phyloP scores from a whole-genome alignment of 176 grass and related monocot species.

The Avena insularis region DNA sequence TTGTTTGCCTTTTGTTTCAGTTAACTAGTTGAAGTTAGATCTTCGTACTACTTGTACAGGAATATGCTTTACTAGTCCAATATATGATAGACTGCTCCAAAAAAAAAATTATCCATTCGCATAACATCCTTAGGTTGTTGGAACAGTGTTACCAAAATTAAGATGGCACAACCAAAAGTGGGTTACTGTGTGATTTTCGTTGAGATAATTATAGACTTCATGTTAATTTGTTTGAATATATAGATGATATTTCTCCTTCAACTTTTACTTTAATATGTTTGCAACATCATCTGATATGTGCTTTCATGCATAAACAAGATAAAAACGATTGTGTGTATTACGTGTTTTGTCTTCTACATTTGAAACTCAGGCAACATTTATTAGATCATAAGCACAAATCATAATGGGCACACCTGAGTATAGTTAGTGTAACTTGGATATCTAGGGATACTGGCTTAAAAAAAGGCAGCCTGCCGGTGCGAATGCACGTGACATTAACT shows the following conservation, averaged over 20 bases:
- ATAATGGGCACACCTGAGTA: too few species aligned
- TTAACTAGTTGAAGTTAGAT: background rate
- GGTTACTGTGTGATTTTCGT: background rate
- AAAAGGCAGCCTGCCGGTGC: background rate
- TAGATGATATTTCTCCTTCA: background rate
- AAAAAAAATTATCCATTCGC: background rate
- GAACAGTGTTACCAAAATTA: background rate
- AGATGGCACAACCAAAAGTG: background rate
- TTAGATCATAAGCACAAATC: background rate
- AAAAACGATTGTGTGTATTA: background rate
- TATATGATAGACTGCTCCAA: background rate
- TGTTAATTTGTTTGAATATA: background rate
- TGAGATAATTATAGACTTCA: background rate
- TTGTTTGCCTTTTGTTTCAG: background rate
- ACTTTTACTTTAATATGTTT: background rate
- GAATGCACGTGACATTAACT: background rate
- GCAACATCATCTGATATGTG: background rate
- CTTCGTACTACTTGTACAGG: background rate
- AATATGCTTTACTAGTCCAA: background rate
- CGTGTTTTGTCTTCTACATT: background rate
- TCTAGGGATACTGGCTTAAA: background rate
- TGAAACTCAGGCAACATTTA: background rate
- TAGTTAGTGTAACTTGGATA: too few species aligned
- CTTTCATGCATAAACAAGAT: background rate
- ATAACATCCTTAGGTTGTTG: background rate